A percentile compares a stretch with the other conserved stretches of the same genome.
phyloP scores from a whole-genome alignment of 2,329 filamentous ascomycete genomes.

The Hypoxylon sp. region DNA sequence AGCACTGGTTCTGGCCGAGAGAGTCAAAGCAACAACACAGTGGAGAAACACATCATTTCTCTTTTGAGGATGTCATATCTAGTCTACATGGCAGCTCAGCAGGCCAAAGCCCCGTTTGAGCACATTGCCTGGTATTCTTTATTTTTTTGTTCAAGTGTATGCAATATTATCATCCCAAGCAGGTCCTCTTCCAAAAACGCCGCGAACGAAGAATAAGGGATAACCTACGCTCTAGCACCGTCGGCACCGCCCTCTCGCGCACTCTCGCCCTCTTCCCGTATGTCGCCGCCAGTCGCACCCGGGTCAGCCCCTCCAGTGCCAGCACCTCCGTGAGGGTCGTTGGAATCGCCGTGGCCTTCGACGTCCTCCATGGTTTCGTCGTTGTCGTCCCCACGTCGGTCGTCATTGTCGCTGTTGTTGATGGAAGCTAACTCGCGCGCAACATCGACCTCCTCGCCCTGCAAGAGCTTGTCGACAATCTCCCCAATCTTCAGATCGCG shows the following conservation, averaged over 20 bases:
- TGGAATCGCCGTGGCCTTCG: conserved; percentile 73
- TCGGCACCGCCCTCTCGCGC: conserved; percentile 94
- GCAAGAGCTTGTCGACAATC: conserved; percentile 85
- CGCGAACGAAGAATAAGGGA: conserved; percentile 56
- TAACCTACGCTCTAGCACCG: conserved; percentile 99
- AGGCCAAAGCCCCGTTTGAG: conserved; percentile 28
- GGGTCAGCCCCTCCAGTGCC: conserved; percentile 87
- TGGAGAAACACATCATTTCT: conserved; percentile 40
- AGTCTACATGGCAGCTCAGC: conserved; percentile 47
- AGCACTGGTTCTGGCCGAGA: conserved; percentile 55
- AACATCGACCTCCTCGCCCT: conserved; percentile 90
- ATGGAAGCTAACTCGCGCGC: conserved; percentile 78
- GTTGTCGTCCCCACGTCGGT: conserved; percentile 70
- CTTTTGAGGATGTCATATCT: conserved; percentile 51
- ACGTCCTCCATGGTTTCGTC: conserved; percentile 86
- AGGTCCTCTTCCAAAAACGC: conserved; percentile 46
- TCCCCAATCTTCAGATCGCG: conserved; percentile 90
- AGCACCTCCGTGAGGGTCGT: conserved; percentile 71
- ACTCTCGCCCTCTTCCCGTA: conserved; percentile 89
- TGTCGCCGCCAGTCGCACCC: conserved; percentile 90
- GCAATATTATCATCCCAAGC: conserved; percentile 38
- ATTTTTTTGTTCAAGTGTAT: conserved; percentile 37
- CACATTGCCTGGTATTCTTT: conserved; percentile 34
- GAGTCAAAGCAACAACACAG: conserved; percentile 23
- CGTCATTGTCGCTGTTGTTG: conserved; percentile 65